Base-by-base conservation (phyloP, 2,329 filamentous ascomycete genomes). In the Cryphonectria naterciae region DNA sequence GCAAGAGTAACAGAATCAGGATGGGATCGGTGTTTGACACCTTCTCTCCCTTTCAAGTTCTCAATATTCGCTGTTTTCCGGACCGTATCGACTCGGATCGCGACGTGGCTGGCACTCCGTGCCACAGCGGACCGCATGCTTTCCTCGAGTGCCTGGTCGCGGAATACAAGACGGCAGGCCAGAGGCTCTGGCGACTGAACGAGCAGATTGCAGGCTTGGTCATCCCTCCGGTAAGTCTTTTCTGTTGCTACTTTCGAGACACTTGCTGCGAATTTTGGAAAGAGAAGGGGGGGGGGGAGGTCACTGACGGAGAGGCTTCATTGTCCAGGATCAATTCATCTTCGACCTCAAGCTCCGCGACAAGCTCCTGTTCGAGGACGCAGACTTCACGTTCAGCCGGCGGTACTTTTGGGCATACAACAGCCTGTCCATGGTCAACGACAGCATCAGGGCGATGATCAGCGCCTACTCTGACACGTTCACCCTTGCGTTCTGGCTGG, bases 371-470 rank as follows among this genome's bases (percentile, higher is more conserved):
- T 90, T 90, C 74, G 88, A 91, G 76, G 88, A 90, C 75, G 82
- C 83, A 67, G 79, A 87, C 68, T 90, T 89, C 75, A 90, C 88
- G 1, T 89, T 88, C 79, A 88, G 87, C 22, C 82, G 87, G 0
- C 83, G 88, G 22, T 90, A 90, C 75, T 90, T 90, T 75, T 90
- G 88, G 85, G 87, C 87, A 0, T 89, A 86, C 75, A 88, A 89
- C 77, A 88, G 87, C 3, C 83, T 89, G 4, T 87, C 86, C 49
- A 85, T 87, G 46, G 85, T 90, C 74, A 89, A 88, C 74, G 86
- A 87, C 65, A 84, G 84, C 72, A 88, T 90, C 76, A 86, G 87
- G 74, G 82, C 85, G 41, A 89, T 89, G 83, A 81, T 88, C 13
- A 81, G 86, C 63, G 83, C 86, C 13, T 90, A 88, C 75, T 80